phyloP scores from a whole-genome alignment of 108 stramenopile species.

The Skeletonema menzelii region DNA sequence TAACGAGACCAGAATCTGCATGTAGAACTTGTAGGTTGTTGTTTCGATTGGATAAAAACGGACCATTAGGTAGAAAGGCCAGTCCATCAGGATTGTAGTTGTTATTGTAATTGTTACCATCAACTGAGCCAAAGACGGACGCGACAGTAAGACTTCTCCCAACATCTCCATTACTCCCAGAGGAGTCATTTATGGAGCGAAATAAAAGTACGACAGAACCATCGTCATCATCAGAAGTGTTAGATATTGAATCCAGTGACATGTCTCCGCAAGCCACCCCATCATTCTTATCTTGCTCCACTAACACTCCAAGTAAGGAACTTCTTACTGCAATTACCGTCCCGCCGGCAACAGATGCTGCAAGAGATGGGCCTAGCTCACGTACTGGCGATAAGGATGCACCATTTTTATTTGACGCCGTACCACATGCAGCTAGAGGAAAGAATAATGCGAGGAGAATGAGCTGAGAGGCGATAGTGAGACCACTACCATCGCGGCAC shows the following conservation, averaged over 20 bases:
- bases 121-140: constrained; percentile 17
- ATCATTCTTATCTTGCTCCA: background rate
- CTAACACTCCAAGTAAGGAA: background rate
- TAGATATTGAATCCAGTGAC: background rate
- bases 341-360: constrained; percentile 46
- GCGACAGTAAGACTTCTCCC: constrained; percentile 28
- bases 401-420: background rate
- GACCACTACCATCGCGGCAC: background rate
- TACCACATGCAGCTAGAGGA: background rate
- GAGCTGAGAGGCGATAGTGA: background rate
- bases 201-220: constrained; percentile 40
- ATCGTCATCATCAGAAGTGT: constrained; percentile 3
- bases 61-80: constrained; percentile 31
- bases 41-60: constrained; percentile 25
- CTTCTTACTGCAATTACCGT: constrained; percentile 44
- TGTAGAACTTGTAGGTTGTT: constrained; percentile 73
- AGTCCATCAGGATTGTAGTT: constrained; percentile 4
- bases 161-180: background rate
- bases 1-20: constrained; percentile 61
- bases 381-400: constrained; percentile 30
- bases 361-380: constrained; percentile 47
- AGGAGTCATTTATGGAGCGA: constrained; percentile 21
- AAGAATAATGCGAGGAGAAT: background rate
- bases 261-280: background rate
- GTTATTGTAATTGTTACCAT: background rate